Evolutionary conservation across 495 filamentous ascomycete species (phyloP), one percentile per base, ranked within the genome.

Genomic region (Aspergillus diversus): DNA sequence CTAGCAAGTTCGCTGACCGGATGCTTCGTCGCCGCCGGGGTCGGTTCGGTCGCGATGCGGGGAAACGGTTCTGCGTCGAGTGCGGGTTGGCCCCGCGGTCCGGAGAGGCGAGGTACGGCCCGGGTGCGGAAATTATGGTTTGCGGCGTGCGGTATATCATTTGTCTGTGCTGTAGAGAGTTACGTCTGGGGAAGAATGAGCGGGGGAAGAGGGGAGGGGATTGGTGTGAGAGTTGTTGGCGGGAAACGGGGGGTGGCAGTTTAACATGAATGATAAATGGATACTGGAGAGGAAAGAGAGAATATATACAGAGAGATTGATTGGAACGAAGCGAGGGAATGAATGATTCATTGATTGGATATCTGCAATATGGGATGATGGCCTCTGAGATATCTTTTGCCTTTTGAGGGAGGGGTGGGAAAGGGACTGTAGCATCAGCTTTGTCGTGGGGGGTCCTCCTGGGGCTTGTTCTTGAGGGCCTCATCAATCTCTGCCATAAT

Each of bases 401-500:
- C 32, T 32, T 32, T 11, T 53, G 27, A 8, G 32, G 17, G 11
- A 53, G 6, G 31, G 9, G 46, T 33, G 31, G 13, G 11, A 9
- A 51, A 5, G 4, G 37, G 5, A 55, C 12, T 43, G n/a, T 37
- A 39, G 21, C 6, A 5, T 60, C 52, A 66, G 54, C 58, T 56
- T 54, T 69, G 66, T 57, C 69, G 61, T 1, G 69, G 61, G 50
- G 69, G 66, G 34, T 66, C 66, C 43, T 55, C 27, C 12, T 70
- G 74, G 21, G 88, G 90, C 76, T 87, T 89, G 66, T 90, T 93
- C 7, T 73, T 77, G 39, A 92, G 69, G 31, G 86, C 79, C 34
- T 77, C 79, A 61, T 93, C 89, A 72, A 92, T 92, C 78, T 89
- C 82, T 42, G 82, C 80, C 78, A 92, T 71, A 27, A 92, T 76